A percentile compares a stretch with the other conserved stretches of the same genome.
phyloP scores from a whole-genome alignment of 2,329 filamentous ascomycete species.

The Alternaria sp. region DNA sequence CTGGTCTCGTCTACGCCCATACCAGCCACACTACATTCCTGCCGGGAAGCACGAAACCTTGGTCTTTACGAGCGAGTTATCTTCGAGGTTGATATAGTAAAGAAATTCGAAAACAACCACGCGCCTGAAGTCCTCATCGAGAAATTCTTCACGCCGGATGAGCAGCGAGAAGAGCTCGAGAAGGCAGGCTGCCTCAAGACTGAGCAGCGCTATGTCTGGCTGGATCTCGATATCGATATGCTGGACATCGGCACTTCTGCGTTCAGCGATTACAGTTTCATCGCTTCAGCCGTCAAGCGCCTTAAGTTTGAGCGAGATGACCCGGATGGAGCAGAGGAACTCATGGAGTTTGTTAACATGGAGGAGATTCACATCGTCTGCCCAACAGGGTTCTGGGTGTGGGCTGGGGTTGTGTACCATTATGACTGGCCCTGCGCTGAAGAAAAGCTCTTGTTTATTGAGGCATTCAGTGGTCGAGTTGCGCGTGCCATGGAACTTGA shows the following conservation, averaged over 20 bases:
- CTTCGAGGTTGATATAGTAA: conserved; percentile 54
- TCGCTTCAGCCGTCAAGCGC: conserved; percentile 8
- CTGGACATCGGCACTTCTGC: not conserved
- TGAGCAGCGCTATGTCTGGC: conserved; percentile 8
- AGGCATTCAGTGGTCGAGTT: conserved; percentile 10
- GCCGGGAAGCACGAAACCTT: conserved; percentile 14
- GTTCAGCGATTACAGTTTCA: not conserved
- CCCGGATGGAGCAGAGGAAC: not conserved
- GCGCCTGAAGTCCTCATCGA: not conserved
- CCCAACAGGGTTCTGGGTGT: conserved; percentile 7
- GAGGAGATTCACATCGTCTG: conserved; percentile 14
- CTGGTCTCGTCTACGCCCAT: conserved; percentile 9
- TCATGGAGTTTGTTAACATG: not conserved
- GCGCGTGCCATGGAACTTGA: conserved; percentile 12
- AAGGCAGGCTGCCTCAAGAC: not conserved
- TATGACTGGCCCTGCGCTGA: conserved; percentile 3
- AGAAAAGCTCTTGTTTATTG: conserved; percentile 11
- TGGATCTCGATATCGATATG: conserved; percentile 12
- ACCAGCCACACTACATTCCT: conserved; percentile 11
- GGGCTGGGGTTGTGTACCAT: not conserved
- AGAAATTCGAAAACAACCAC: not conserved
- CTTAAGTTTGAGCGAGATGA: conserved; percentile 6
- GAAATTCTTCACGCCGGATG: not conserved
- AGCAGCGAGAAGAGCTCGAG: not conserved
- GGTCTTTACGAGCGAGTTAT: conserved; percentile 47